These are phyloP conservation scores for Lecanicillium sp. DNA, from an alignment of 2,329 filamentous ascomycete genomes.

Conservation along the genomic window DNA sequence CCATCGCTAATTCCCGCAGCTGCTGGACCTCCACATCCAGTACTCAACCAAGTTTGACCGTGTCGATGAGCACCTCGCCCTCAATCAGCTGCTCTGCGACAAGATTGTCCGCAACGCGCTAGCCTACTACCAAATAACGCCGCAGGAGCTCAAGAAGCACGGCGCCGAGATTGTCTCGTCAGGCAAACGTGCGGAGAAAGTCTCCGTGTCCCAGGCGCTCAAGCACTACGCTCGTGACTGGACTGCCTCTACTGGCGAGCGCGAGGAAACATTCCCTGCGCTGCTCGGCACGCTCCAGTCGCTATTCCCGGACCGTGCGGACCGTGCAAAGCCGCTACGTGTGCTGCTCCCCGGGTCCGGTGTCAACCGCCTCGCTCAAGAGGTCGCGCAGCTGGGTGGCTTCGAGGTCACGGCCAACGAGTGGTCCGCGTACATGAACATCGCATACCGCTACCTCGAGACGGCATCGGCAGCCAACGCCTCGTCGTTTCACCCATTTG, in stretches of 20 bases:
- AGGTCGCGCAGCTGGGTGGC: constrained; percentile 40
- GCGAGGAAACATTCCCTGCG: constrained; percentile 36
- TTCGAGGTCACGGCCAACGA: constrained; percentile 52
- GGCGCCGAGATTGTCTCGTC: constrained; percentile 31
- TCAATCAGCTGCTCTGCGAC: constrained; percentile 41
- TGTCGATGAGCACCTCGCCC: constrained; percentile 35
- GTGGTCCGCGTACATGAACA: constrained; percentile 53
- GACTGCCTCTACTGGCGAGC: constrained; percentile 40
- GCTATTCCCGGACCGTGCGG: constrained; percentile 25
- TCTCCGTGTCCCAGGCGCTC: constrained; percentile 45
- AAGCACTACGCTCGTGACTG: constrained; percentile 55
- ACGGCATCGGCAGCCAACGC: constrained; percentile 21
- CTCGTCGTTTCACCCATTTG: constrained; percentile 41
- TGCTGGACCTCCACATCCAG: constrained; percentile 50
- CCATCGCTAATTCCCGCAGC: constrained; percentile 20
- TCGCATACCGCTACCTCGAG: constrained; percentile 45
- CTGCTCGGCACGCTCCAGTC: constrained; percentile 28
- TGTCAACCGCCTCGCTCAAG: constrained; percentile 45
- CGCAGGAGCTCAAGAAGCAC: constrained; percentile 39
- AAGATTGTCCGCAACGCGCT: constrained; percentile 40
- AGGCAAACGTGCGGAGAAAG: constrained; percentile 36
- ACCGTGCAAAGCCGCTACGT: constrained; percentile 21
- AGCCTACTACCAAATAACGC: constrained; percentile 38
- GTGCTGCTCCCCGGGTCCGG: constrained; percentile 49
- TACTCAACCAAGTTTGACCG: constrained; percentile 49